Conservation (phyloP, 139 green algal genomes). For the Pleodorina starrii region DNA sequence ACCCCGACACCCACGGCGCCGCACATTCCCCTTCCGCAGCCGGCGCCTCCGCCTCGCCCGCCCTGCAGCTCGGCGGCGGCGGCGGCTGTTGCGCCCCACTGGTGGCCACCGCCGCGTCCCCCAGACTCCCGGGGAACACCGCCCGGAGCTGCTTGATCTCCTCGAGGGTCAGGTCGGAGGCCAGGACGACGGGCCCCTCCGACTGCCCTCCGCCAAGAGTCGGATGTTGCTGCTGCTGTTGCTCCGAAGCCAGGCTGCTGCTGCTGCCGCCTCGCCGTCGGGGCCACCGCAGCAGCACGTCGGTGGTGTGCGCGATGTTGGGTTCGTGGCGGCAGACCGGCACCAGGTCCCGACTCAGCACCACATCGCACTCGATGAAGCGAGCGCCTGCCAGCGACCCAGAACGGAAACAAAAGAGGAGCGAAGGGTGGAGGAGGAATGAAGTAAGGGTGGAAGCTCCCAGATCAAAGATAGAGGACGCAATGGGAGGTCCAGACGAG, state of each 20-base stretch:
- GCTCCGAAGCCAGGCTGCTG: neutral
- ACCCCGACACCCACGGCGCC: neutral
- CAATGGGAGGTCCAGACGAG: no score
- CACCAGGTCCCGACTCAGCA: constrained; percentile 17
- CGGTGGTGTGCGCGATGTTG: constrained; percentile 35
- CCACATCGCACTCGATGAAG: constrained; percentile 44
- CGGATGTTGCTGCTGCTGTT: neutral
- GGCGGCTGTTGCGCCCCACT: no score
- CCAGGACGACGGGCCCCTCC: neutral
- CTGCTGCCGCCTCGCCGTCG: neutral
- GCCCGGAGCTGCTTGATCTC: constrained; percentile 27
- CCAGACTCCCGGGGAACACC: neutral
- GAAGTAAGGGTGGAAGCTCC: no score
- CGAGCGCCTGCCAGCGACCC: neutral
- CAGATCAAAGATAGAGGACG: no score
- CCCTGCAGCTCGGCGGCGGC: no score
- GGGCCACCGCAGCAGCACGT: neutral
- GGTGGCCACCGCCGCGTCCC: neutral
- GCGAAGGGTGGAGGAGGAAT: no score
- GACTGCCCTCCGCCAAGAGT: neutral
- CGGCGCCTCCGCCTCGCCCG: neutral
- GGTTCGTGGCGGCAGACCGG: constrained; percentile 44
- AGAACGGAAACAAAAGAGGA: no score
- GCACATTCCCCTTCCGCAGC: neutral
- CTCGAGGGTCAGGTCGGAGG: constrained; percentile 4